phyloP scores from a whole-genome alignment of 1,284 basidiomycete species.

The Stygiomarasmius scandens region DNA sequence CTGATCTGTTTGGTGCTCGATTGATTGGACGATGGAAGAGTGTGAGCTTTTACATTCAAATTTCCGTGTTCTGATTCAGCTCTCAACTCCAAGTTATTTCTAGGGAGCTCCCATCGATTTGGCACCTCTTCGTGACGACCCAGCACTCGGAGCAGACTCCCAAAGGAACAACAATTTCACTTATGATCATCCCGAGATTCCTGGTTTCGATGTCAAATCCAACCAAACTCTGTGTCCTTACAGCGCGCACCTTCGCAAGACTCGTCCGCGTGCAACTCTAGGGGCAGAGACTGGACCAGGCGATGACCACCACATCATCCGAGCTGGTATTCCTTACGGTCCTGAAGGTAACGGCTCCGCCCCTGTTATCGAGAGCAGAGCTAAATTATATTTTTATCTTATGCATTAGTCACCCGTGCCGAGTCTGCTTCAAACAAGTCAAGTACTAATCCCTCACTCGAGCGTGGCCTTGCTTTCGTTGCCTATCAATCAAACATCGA shows the following conservation, averaged over 20 bases:
- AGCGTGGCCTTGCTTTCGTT: conserved; percentile 33
- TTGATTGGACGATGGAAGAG: conserved; percentile 37
- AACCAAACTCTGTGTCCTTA: conserved; percentile 36
- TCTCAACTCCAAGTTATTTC: neutral
- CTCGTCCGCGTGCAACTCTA: conserved; percentile 28
- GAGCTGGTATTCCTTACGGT: conserved; percentile 42
- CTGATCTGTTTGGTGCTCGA: conserved; percentile 30
- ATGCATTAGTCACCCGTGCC: conserved; percentile 17
- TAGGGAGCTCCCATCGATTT: conserved; percentile 38
- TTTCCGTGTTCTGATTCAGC: neutral
- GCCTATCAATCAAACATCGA: conserved; percentile 30
- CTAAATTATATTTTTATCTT: too few relatives aligned
- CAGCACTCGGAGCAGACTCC: conserved; percentile 31
- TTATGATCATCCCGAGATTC: conserved; percentile 23
- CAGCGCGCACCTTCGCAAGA: conserved; percentile 34
- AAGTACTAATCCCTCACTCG: conserved; percentile 19
- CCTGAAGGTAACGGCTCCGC: conserved; percentile 28
- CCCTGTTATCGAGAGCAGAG: too few relatives aligned
- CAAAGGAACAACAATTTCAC: conserved; percentile 40
- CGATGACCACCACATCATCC: conserved; percentile 29
- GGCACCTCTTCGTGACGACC: conserved; percentile 35
- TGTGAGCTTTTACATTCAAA: conserved; percentile 12
- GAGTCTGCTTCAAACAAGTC: conserved; percentile 17
- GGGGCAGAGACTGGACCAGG: neutral
- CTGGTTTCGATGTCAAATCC: conserved; percentile 9